Base-by-base conservation (phyloP, 768 basidiomycete species). In the Trametes sanguinea region DNA sequence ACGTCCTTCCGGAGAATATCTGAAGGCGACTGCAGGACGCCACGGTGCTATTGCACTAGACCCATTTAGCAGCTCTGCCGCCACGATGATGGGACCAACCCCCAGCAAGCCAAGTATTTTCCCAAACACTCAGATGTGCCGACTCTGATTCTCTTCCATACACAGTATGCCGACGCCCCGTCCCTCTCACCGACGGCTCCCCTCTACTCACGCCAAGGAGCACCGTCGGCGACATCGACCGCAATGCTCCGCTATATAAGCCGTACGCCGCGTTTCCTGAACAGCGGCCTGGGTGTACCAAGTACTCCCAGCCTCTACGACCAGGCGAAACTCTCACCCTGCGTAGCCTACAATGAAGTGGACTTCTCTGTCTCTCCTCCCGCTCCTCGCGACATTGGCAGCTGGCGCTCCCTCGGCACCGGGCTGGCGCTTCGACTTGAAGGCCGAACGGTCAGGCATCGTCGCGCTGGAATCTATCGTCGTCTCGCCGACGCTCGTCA, bases 381-480 rank as follows among this genome's bases (percentile, higher is more conserved):
- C 65, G 2, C 17, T 47, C 17, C 32, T 60, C 13, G 42, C 47
- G 4, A 13, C 40, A 14, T 11, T 52, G 8, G 43, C 54, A 7
- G 22, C 14, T 40, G 52, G 60, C 10, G 64, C 51, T 3, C 67
- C 67, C 3, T 54, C 61, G 1, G 58, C 61, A 4, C 61, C 65
- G 7, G 51, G 57, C 59, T 68, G 67, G 67, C 54, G 59, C 14
- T 68, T 68, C 51, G 57, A 67, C 53, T 50, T 71, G 46, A 86
- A 89, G 73, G 77, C 81, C 53, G 90, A 89, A 10, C 78, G 83
- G 7, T 91, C 89, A 6, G 91, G 91, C 16, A 87, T 92, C 17
- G 77, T 84, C 60, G 91, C 90, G 3, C 91, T 92, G 88, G 90
- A 92, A 71, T 69, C 92, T 51, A 77, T 79, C 11, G 74, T 92